Evolutionary conservation across 805 yeast species (phyloP).

Genomic region (Schizosaccharomyces osmophilus): DNA sequence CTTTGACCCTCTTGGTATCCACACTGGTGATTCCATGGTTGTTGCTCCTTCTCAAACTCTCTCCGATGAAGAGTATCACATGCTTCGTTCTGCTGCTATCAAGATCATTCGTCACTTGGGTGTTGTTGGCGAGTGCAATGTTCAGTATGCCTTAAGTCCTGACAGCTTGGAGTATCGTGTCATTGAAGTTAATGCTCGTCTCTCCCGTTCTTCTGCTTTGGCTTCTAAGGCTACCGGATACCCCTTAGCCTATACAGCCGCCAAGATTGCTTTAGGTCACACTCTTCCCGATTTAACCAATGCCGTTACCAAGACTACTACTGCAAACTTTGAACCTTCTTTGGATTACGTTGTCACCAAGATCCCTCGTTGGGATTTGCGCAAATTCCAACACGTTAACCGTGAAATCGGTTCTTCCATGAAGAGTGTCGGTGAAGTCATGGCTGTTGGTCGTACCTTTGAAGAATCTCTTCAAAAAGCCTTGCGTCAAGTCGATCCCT

Average conservation of each 20-base stretch:
- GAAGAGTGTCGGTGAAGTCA: constrained; percentile 98
- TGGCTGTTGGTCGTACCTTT: constrained; percentile 91
- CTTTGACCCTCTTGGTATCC: constrained; percentile 94
- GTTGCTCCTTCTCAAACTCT: constrained; percentile 96
- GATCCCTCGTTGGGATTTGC: constrained; percentile 97
- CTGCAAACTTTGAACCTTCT: constrained; percentile 93
- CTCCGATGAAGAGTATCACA: constrained; percentile 89
- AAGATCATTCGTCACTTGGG: constrained; percentile 92
- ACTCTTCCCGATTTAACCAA: constrained; percentile 78
- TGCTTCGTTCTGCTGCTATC: constrained; percentile 93
- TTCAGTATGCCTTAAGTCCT: constrained; percentile 89
- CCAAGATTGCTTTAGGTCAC: constrained; percentile 79
- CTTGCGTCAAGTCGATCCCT: constrained; percentile 82
- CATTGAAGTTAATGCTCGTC: constrained; percentile 92
- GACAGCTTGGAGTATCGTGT: constrained; percentile 84
- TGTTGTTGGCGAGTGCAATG: constrained; percentile 97
- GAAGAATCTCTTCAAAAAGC: constrained; percentile 77
- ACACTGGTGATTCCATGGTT: constrained; percentile 96
- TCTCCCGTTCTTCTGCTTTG: constrained; percentile 93
- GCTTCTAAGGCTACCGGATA: constrained; percentile 98
- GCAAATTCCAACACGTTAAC: constrained; percentile 82
- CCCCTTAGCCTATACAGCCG: constrained; percentile 94
- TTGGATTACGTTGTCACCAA: constrained; percentile 89
- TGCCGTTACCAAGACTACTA: constrained; percentile 79
- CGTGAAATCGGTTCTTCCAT: constrained; percentile 70